Evolutionary conservation across 805 yeast genomes (phyloP), one percentile per base, ranked within the genome.

Genomic region (Starmerella khaoyaiensis): DNA sequence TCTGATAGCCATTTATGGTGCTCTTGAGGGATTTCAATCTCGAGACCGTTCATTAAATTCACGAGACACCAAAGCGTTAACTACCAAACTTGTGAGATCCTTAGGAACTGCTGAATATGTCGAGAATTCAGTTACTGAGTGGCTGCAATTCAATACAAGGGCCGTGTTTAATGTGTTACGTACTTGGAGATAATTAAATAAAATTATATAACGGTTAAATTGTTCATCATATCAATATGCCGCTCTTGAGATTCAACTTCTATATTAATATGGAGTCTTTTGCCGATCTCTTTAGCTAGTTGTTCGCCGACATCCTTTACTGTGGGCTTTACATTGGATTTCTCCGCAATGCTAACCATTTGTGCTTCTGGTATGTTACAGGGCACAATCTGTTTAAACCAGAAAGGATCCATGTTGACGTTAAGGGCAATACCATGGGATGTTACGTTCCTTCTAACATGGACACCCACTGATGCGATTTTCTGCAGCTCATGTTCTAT

Each of bases 351-450:
- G 3, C 54, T 39, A 22, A 79, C 62, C 4, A 74, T 68, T 0
- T 79, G 72, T 20, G 79, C 78, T 5, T 69, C 72, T 0, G 78
- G 72, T 23, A 86, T 62, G 1, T 97, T 97, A 61, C 98, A 90
- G 68, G 93, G 81, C 4, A 73, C 76, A 45, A 81, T 72, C 0
- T 65, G 63, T 42, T 82, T 77, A 49, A 87, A 67, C 58, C 68
- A 79, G 26, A 71, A 65, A 30, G 83, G 64, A 50, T 84, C 84
- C 0, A 94, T 83, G 22, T 53, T 44, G 2, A 80, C 76, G 53
- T 90, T 90, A 30, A 90, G 67, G 1, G 87, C 81, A 12, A 87
- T 65, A 0, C 99, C 98, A 60, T 86, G 94, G 1, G 90, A 74
- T 0, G 96, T 82, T 22, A 90, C 68, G 10, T 79, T 74, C 40